phyloP scores from a whole-genome alignment of 352 stramenopile genomes.

The Globisporangium iwayamae region DNA sequence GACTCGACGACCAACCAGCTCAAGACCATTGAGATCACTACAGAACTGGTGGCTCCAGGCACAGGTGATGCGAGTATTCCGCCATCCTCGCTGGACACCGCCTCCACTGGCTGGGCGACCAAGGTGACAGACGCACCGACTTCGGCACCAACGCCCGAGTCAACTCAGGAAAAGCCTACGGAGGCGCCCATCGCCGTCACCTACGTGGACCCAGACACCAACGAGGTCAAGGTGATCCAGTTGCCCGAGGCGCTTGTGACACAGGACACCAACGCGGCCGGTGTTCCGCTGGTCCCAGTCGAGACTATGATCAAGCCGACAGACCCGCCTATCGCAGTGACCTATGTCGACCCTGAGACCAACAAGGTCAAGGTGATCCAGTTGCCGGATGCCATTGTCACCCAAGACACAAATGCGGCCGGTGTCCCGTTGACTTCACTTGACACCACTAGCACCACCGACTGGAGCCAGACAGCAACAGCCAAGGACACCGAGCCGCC shows the following conservation, averaged over 20 bases:
- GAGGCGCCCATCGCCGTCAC: background rate
- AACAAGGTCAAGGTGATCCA: background rate
- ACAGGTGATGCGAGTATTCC: conserved; percentile 2
- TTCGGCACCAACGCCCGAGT: background rate
- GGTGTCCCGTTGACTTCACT: background rate
- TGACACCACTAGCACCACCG: background rate
- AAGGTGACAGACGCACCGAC: background rate
- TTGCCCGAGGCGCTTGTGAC: background rate
- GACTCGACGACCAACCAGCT: background rate
- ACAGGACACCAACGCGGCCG: background rate
- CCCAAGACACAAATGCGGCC: background rate
- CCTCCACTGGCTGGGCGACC: too few relatives aligned
- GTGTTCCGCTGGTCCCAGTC: background rate
- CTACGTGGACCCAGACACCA: background rate
- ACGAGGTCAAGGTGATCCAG: background rate
- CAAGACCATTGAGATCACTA: background rate
- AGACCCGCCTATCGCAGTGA: background rate
- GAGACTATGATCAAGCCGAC: background rate
- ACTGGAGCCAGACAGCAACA: background rate
- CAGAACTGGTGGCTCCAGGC: background rate
- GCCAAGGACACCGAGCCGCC: background rate
- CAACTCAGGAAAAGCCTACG: background rate
- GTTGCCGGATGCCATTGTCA: background rate
- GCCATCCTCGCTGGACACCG: too few relatives aligned
- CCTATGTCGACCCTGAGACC: background rate